Evolutionary conservation across 305 asterid genomes (phyloP).

Genomic region (Fraxinus sp.): DNA sequence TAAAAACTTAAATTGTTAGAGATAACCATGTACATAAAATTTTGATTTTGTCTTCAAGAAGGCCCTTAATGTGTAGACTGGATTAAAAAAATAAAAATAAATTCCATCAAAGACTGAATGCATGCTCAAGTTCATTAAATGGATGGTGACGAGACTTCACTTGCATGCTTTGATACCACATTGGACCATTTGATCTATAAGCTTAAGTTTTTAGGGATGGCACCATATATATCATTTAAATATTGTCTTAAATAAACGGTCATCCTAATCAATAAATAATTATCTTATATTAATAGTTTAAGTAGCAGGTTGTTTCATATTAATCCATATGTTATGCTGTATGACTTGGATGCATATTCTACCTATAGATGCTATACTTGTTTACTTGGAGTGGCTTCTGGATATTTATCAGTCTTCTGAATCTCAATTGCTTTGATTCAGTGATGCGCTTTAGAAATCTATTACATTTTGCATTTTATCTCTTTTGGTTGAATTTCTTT

Average conservation of each 20-base stretch:
- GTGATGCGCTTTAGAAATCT: neutral
- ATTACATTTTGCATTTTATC: neutral
- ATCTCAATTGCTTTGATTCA: neutral
- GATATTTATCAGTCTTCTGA: neutral
- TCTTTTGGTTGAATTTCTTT: neutral
- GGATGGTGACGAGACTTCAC: neutral
- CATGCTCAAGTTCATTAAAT: neutral
- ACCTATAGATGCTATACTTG: neutral
- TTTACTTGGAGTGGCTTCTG: neutral
- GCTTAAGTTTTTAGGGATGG: neutral
- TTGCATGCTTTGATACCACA: neutral
- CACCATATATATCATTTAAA: neutral
- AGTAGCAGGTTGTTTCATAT: neutral
- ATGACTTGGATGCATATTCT: neutral
- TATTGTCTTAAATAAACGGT: too few relatives aligned
- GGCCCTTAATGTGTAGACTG: neutral
- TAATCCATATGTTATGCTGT: neutral
- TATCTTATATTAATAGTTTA: neutral
- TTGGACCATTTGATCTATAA: neutral
- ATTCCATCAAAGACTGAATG: neutral
- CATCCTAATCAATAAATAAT: too few relatives aligned
- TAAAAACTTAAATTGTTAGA: neutral
- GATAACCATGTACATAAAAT: neutral
- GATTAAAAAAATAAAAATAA: neutral
- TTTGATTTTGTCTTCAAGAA: neutral